Base-by-base conservation (phyloP, 164 flowering plant genomes). In the Cinnamomum chago region DNA sequence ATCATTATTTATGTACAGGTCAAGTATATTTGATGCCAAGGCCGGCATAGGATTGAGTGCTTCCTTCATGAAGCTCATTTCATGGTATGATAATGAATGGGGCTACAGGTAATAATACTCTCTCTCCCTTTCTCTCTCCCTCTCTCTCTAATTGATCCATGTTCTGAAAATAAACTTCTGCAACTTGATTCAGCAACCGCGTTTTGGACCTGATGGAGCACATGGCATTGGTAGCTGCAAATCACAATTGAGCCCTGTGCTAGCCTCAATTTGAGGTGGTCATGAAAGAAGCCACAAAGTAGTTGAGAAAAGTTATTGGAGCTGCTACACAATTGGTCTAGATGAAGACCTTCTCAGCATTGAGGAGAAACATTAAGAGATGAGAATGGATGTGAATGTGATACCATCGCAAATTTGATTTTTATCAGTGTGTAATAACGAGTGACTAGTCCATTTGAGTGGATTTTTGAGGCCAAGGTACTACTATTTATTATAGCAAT, bases 41-140 rank as follows among this genome's bases (percentile, higher is more conserved):
- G 99, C 98, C 13, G 99, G 99, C 3, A 92, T 95, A 2, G 99
- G 94, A 23, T 83, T 93, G 77, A 93, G 89, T 70, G 28, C 76
- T 17, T 88, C 93, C 24, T 91, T 95, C 86, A 86, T 95, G 92
- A 95, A 95, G 87, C 83, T 95, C 40, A 90, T 93, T 35, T 84
- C 97, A 0, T 95, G 99, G 99, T 95, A 95, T 27, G 99, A 93
- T 84, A 95, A 92, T 27, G 98, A 93, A 79, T 95, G 99, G 99
- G 99, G 99, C 65, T 95, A 95, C 92, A 95, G 99, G 97, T 95
- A 85, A 25, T 14, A 23, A 11, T n/a, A 67, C 23, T 23, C 17
- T 10, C 20, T 70, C 9, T 22, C 17, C 14, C 70, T 50, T 22
- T 62, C 69, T 70, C 18, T 58, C 9, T 15, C 47, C 2, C 47